Evolutionary conservation across 805 yeast genomes (phyloP).

Genomic region (Yamadazyma ubonensis): DNA sequence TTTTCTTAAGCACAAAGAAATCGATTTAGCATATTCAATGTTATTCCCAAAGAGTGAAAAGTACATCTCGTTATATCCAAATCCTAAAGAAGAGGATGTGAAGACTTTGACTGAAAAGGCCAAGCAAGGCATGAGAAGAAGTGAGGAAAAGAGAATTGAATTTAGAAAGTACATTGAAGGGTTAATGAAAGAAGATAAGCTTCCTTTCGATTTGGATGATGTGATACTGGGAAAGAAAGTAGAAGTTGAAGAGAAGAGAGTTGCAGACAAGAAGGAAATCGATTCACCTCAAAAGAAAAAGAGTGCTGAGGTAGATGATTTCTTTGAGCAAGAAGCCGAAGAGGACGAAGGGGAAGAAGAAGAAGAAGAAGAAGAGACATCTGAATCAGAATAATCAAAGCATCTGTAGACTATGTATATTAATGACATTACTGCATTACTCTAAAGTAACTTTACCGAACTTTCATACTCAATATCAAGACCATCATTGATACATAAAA

Average conservation of each 20-base stretch:
- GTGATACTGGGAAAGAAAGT: slow-evolving; percentile 39
- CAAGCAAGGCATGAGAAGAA: slow-evolving; percentile 39
- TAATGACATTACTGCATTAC: slow-evolving; percentile 8
- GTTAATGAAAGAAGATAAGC: slow-evolving; percentile 49
- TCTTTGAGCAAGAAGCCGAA: slow-evolving; percentile 32
- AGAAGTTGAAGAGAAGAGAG: slow-evolving; percentile 18
- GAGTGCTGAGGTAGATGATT: slow-evolving; percentile 39
- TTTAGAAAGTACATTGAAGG: slow-evolving; percentile 50
- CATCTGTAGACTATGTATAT: slow-evolving; percentile 8
- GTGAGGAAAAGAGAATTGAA: slow-evolving; percentile 44
- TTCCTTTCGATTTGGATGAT: slow-evolving; percentile 54
- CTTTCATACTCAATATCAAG: slow-evolving; percentile 50
- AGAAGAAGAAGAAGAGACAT: background rate
- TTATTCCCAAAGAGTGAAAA: slow-evolving; percentile 78
- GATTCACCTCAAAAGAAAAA: slow-evolving; percentile 44
- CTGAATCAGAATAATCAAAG: slow-evolving; percentile 1
- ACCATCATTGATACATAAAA: slow-evolving; percentile 65
- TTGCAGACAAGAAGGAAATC: slow-evolving; percentile 27
- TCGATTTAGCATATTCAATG: slow-evolving; percentile 72
- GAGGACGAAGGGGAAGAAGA: background rate
- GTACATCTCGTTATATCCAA: slow-evolving; percentile 76
- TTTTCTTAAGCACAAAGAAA: slow-evolving; percentile 53
- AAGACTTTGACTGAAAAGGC: slow-evolving; percentile 32
- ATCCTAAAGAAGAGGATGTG: slow-evolving; percentile 26
- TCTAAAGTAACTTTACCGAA: background rate